phyloP scores from a whole-genome alignment of 306 rosid genomes.

The Pterocarpus santalinus region DNA sequence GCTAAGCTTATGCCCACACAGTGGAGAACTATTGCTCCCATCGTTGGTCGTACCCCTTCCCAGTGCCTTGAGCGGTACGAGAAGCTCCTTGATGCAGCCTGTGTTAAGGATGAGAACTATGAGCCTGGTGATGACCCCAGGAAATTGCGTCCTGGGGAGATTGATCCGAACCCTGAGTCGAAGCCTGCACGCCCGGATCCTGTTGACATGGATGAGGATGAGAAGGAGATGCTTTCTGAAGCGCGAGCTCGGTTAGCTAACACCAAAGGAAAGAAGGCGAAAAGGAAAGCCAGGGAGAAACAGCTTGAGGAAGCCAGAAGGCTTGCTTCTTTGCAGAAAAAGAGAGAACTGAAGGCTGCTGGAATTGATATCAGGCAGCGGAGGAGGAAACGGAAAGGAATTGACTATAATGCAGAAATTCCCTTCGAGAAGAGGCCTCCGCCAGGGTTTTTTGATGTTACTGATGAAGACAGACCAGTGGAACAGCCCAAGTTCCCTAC shows the following conservation, averaged over 20 bases:
- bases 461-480: constrained; percentile 80
- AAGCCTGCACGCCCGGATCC: constrained; percentile 98
- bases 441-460: constrained; percentile 84
- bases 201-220: constrained; percentile 98
- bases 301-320: constrained; percentile 98
- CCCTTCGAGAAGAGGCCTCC: constrained; percentile 98
- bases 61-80: constrained; percentile 94
- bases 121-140: constrained; percentile 96
- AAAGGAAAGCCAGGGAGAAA: constrained; percentile 94
- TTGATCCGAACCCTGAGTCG: constrained; percentile 93
- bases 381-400: constrained; percentile 92
- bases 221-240: constrained; percentile 98
- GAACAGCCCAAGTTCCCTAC: constrained; percentile 84
- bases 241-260: constrained; percentile 96
- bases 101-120: constrained; percentile 92
- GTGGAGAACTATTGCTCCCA: constrained; percentile 97
- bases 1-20: constrained; percentile 99
- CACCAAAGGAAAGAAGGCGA: constrained; percentile 94
- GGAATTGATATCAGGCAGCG: constrained; percentile 89
- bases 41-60: constrained; percentile 93
- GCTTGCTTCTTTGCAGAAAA: constrained; percentile 96
- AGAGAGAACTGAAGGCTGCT: constrained; percentile 95
- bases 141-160: constrained; percentile 93
- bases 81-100: constrained; percentile 94
- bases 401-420: constrained; percentile 90